Base-by-base conservation (phyloP, 2,329 filamentous ascomycete species). In the Fusarium fracticaudum region DNA sequence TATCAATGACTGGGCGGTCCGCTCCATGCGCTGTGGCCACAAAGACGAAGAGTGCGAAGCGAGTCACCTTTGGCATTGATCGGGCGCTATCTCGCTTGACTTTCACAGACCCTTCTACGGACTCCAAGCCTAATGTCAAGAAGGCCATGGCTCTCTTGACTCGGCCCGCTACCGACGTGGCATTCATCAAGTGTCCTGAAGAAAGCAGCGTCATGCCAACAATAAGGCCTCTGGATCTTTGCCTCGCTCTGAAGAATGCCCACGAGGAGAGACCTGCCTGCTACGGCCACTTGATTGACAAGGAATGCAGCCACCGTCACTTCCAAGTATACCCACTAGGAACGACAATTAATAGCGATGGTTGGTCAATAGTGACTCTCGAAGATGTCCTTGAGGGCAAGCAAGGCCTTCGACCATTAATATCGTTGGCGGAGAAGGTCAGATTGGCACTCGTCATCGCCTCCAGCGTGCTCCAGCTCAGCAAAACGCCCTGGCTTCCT, bases 1-100 rank as follows among this genome's bases (percentile, higher is more conserved):
- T 29, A 14, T 29, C 44, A 10, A 29, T 20, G 18, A 3, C 24
- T 1, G 2, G 1, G 8, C 3, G 11, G 3, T 14, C 44, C 1
- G 0, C 5, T 5, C 17, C 24, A 4, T 7, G 44, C 5, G 12
- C 6, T 45, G 5, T 26, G 24, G 17, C 44, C 6, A 0, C 12
- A 13, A 45, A 26, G 12, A 20, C 8, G 2, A 47, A 26, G 18
- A 26, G 12, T 47, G 4, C 18, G 12, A 47, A 47, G 8, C 24
- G 44, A 0, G 44, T 47, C 24, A 7, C 44, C 0, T 47, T 47
- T 20, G 24, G 44, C 4, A 15, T 47, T 29, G 24, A 47, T 7
- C 1, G 18, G 24, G 44, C 44, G 0, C 4, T 47, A 15, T 47
- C 44, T 29, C 24, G 44, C 3, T 3, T 47, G 8, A 15, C 0